Percentiles rank a stretch among this genome's conserved stretches.
Conservation (phyloP, 2,329 filamentous ascomycete genomes). For the Cladosporium sp. region DNA sequence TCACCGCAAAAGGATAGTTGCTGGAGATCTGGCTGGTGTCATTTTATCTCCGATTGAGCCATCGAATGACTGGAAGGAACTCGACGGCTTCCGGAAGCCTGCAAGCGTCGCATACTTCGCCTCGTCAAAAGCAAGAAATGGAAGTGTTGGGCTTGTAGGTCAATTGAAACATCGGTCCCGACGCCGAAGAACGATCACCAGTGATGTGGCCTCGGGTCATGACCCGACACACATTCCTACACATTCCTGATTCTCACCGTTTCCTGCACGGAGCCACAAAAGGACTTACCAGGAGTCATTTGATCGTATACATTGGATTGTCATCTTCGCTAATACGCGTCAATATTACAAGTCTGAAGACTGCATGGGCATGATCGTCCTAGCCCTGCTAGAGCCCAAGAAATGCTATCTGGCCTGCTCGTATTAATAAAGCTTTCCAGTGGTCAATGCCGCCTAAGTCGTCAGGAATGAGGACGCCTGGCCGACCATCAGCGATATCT, state of each 20-base stretch:
- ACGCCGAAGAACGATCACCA: background rate
- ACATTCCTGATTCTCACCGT: constrained; percentile 1
- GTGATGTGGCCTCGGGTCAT: background rate
- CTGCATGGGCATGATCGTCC: background rate
- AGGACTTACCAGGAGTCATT: background rate
- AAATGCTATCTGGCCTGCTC: background rate
- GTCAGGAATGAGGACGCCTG: constrained; percentile 1
- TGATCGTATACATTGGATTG: background rate
- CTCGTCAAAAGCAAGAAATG: too few relatives aligned
- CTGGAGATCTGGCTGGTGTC: background rate
- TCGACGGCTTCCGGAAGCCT: too few relatives aligned
- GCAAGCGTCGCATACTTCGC: too few relatives aligned
- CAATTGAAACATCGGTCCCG: background rate
- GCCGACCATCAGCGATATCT: background rate
- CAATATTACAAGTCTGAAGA: background rate
- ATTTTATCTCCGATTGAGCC: background rate
- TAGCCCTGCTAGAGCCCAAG: background rate
- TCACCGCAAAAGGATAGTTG: background rate
- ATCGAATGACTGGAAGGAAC: too few relatives aligned
- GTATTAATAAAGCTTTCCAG: background rate
- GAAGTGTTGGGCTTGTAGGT: background rate
- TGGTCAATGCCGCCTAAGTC: background rate
- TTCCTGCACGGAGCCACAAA: background rate
- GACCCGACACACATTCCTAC: background rate
- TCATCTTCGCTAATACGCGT: background rate